Conservation (phyloP, 1,284 basidiomycete genomes). For the Ganoderma multipileum region DNA sequence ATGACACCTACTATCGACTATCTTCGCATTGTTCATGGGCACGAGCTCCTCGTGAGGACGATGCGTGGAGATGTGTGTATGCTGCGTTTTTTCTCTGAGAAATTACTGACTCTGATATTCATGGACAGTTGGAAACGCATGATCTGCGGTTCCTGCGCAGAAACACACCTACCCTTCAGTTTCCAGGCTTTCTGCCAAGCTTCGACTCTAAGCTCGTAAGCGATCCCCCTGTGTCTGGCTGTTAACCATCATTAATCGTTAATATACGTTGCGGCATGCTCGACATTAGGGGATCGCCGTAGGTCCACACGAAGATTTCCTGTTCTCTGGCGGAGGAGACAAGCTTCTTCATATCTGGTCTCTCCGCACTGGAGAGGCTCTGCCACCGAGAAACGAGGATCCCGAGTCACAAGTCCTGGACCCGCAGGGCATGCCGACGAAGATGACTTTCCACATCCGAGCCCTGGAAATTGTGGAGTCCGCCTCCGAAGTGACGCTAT, state of each 20-base stretch:
- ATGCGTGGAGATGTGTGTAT: constrained; percentile 64
- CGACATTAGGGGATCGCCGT: constrained; percentile 62
- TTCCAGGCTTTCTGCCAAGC: constrained; percentile 63
- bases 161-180: constrained; percentile 51
- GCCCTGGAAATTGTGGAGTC: constrained; percentile 30
- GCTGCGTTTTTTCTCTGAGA: background rate
- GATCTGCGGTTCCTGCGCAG: constrained; percentile 64
- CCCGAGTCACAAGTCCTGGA: constrained; percentile 1
- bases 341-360: constrained; percentile 71
- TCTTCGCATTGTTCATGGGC: constrained; percentile 54
- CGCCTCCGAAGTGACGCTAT: constrained; percentile 20
- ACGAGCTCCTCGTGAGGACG: constrained; percentile 61
- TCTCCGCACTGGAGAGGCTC: constrained; percentile 52
- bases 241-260: background rate
- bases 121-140: constrained; percentile 60
- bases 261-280: background rate
- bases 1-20: constrained; percentile 28
- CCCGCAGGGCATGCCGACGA: constrained; percentile 12
- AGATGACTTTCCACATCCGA: constrained; percentile 16
- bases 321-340: constrained; percentile 80
- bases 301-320: constrained; percentile 65
- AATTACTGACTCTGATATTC: too few relatives aligned
- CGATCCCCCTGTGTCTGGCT: background rate
- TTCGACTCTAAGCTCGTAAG: constrained; percentile 59
- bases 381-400: constrained; percentile 6